Percentiles rank a stretch among this genome's conserved stretches.
phyloP scores from a whole-genome alignment of 2,329 filamentous ascomycete genomes.

The Fusarium buxicola region DNA sequence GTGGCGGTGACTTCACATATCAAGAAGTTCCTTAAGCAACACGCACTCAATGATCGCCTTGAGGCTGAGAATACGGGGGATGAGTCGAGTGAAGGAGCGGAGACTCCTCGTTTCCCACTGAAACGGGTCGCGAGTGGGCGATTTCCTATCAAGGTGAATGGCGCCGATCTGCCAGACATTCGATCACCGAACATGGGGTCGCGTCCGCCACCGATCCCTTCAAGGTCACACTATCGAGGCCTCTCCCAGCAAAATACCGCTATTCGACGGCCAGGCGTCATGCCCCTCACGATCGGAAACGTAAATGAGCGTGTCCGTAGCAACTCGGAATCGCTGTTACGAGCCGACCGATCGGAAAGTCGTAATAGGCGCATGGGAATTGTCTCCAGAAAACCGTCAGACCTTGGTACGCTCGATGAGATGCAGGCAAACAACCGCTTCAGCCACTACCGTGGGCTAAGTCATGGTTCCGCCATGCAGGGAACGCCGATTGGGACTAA shows the following conservation, averaged over 20 bases:
- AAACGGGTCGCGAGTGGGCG: conserved; percentile 73
- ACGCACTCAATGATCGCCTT: conserved; percentile 62
- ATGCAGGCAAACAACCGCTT: conserved; percentile 71
- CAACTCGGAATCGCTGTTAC: conserved; percentile 71
- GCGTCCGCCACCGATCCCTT: conserved; percentile 81
- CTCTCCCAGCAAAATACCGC: conserved; percentile 75
- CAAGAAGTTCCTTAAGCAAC: conserved; percentile 69
- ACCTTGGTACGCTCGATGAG: conserved; percentile 73
- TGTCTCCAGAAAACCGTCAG: conserved; percentile 68
- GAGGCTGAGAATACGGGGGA: conserved; percentile 69
- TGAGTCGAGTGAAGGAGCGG: conserved; percentile 77
- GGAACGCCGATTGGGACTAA: conserved; percentile 57
- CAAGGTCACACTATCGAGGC: conserved; percentile 80
- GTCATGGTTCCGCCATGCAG: conserved; percentile 76
- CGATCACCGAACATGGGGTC: conserved; percentile 72
- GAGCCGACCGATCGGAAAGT: conserved; percentile 64
- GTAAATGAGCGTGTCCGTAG: conserved; percentile 75
- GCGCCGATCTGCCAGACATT: conserved; percentile 74
- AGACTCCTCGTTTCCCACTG: conserved; percentile 79
- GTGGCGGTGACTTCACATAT: conserved; percentile 70
- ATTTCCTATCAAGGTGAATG: conserved; percentile 79
- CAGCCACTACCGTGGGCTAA: conserved; percentile 74
- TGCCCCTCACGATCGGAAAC: conserved; percentile 76
- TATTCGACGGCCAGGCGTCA: conserved; percentile 76
- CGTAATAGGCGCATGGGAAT: conserved; percentile 73